A percentile compares a stretch with the other conserved stretches of the same genome.
Evolutionary conservation across 371 early-diverging fungal species (phyloP).

Genomic region (Lichtheimia corymbifera): DNA sequence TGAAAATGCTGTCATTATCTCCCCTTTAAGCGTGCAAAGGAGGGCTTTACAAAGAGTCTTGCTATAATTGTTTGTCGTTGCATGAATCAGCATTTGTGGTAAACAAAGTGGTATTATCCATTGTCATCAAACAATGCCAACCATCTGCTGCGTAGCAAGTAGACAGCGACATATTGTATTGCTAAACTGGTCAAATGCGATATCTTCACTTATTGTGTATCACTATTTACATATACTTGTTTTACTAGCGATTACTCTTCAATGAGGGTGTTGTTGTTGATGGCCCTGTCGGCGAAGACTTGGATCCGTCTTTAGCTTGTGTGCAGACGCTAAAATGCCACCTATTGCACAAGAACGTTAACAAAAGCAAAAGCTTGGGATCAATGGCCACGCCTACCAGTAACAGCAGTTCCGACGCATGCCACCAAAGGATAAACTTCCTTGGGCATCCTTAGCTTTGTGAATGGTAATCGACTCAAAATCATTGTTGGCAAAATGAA

Average conservation of each 20-base stretch:
- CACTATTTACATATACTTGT: background rate
- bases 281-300: constrained; percentile 14
- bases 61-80: no score
- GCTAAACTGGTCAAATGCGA: no score
- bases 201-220: no score
- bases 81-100: no score
- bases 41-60: no score
- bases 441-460: constrained; percentile 14
- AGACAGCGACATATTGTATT: no score
- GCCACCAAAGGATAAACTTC: constrained; percentile 17
- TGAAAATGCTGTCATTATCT: no score
- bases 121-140: no score
- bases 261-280: constrained; percentile 7
- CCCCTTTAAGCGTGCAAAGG: no score
- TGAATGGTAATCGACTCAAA: background rate
- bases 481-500: background rate
- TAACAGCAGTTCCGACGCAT: constrained; percentile 16
- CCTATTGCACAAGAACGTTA: background rate
- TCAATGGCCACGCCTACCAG: constrained; percentile 9
- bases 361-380: background rate
- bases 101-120: no score
- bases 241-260: background rate
- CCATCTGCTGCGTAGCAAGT: no score
- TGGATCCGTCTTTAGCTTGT: constrained; percentile 13
- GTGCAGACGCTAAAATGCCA: constrained; percentile 10